A percentile compares a stretch with the other conserved stretches of the same genome.
Evolutionary conservation across 2,329 filamentous ascomycete genomes (phyloP).

Genomic region (Diplodia intermedia): DNA sequence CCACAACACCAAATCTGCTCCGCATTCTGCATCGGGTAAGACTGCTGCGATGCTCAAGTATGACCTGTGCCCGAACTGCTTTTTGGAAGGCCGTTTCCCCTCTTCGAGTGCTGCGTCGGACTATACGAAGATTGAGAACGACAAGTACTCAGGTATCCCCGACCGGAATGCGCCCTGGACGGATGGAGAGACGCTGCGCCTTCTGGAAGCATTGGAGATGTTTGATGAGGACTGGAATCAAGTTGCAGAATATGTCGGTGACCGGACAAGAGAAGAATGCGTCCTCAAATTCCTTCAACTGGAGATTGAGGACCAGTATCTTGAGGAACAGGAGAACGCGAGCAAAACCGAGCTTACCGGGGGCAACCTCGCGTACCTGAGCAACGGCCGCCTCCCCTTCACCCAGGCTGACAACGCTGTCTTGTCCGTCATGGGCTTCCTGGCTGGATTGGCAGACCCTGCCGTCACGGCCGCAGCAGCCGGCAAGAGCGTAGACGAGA

Average conservation of each 20-base stretch:
- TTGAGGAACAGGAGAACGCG: slow-evolving; percentile 72
- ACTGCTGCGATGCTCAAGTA: slow-evolving; percentile 69
- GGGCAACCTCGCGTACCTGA: slow-evolving; percentile 65
- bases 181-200: slow-evolving; percentile 84
- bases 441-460: slow-evolving; percentile 89
- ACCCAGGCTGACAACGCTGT: slow-evolving; percentile 94
- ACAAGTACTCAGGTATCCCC: slow-evolving; percentile 76
- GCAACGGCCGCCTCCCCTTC: slow-evolving; percentile 82
- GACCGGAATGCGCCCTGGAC: slow-evolving; percentile 90
- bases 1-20: slow-evolving; percentile 70
- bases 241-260: slow-evolving; percentile 90
- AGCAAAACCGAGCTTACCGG: slow-evolving; percentile 25
- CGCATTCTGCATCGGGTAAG: slow-evolving; percentile 58
- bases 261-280: slow-evolving; percentile 91
- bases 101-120: slow-evolving; percentile 78
- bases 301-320: slow-evolving; percentile 96
- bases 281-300: slow-evolving; percentile 95
- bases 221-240: slow-evolving; percentile 97
- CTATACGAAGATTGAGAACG: slow-evolving; percentile 89
- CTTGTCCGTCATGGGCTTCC: slow-evolving; percentile 92
- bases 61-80: slow-evolving; percentile 91
- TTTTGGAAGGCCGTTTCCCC: slow-evolving; percentile 82
- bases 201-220: slow-evolving; percentile 88
- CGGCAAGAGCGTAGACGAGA: slow-evolving; percentile 83
- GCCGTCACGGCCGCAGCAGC: slow-evolving; percentile 89